Conservation (phyloP, 805 yeast genomes). For the Diddensiella transvaalensis region DNA sequence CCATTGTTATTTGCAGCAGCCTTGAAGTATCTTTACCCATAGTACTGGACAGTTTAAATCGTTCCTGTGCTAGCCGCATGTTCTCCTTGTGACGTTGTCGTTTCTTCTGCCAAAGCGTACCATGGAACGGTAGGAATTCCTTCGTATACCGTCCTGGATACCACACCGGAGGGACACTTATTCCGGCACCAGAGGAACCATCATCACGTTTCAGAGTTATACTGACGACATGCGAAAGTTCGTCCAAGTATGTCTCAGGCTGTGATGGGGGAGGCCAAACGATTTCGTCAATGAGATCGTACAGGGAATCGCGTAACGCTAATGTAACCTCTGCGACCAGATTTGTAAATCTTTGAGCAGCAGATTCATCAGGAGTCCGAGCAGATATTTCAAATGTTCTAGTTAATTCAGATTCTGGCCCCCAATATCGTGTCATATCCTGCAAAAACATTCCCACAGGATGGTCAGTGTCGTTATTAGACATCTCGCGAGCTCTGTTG, state of each 20-base stretch:
- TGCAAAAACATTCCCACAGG: constrained; percentile 20
- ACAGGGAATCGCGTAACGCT: constrained; percentile 16
- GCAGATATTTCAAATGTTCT: constrained; percentile 13
- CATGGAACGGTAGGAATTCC: constrained; percentile 9
- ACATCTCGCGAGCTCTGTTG: constrained; percentile 3
- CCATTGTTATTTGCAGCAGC: constrained; percentile 15
- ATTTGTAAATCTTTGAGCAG: constrained; percentile 12
- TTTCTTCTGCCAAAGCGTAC: constrained; percentile 10
- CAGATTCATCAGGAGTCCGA: constrained; percentile 13
- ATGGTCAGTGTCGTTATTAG: constrained; percentile 9
- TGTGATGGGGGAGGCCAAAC: constrained; percentile 20
- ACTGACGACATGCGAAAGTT: constrained; percentile 22
- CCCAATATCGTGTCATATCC: constrained; percentile 17
- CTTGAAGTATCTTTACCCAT: constrained; percentile 22
- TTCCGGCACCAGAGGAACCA: constrained; percentile 24
- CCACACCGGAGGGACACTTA: constrained; percentile 18
- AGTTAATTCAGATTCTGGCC: constrained; percentile 13
- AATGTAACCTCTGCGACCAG: constrained; percentile 22
- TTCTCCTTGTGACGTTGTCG: constrained; percentile 14
- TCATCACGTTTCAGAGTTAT: constrained; percentile 27
- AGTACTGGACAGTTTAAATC: constrained; percentile 16
- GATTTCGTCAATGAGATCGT: constrained; percentile 23
- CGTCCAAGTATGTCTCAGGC: constrained; percentile 18
- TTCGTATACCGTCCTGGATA: constrained; percentile 25
- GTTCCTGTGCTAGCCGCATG: constrained; percentile 7